Percentiles rank a stretch among this genome's conserved stretches.
Evolutionary conservation across 2,329 filamentous ascomycete genomes (phyloP).

Genomic region (Cercospora berteroae): DNA sequence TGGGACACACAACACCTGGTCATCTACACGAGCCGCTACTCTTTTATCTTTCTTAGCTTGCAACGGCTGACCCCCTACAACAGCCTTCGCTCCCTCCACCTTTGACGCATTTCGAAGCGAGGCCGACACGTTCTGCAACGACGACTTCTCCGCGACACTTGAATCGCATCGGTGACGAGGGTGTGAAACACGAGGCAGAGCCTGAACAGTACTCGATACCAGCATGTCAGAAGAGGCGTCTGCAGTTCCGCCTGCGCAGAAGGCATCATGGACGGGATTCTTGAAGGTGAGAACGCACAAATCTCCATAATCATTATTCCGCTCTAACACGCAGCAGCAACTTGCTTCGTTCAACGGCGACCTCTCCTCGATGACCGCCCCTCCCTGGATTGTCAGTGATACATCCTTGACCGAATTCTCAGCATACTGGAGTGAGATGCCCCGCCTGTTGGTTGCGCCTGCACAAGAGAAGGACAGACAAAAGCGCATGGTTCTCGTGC

Average conservation of each 20-base stretch:
- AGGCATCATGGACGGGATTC: constrained; percentile 51
- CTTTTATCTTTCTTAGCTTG: background rate
- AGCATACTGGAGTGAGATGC: constrained; percentile 58
- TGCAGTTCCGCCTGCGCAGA: constrained; percentile 47
- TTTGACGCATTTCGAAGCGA: background rate
- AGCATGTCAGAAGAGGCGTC: constrained; percentile 42
- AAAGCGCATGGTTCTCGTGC: constrained; percentile 79
- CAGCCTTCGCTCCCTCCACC: background rate
- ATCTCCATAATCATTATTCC: background rate
- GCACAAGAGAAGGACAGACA: constrained; percentile 74
- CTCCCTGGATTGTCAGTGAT: constrained; percentile 55
- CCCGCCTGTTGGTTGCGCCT: constrained; percentile 72
- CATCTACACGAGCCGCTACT: background rate
- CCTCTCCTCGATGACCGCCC: constrained; percentile 56
- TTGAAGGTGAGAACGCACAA: constrained; percentile 44
- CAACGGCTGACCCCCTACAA: background rate
- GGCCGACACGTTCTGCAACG: background rate
- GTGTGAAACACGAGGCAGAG: background rate
- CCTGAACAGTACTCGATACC: background rate
- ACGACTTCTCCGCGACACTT: background rate
- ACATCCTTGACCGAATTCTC: constrained; percentile 58
- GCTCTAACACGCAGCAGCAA: constrained; percentile 41
- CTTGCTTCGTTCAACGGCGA: constrained; percentile 57
- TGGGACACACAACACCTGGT: background rate
- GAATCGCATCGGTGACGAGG: background rate